These are phyloP conservation scores for Verbascum thapsus DNA, from an alignment of 257 asterid species.

Conservation along the genomic window DNA sequence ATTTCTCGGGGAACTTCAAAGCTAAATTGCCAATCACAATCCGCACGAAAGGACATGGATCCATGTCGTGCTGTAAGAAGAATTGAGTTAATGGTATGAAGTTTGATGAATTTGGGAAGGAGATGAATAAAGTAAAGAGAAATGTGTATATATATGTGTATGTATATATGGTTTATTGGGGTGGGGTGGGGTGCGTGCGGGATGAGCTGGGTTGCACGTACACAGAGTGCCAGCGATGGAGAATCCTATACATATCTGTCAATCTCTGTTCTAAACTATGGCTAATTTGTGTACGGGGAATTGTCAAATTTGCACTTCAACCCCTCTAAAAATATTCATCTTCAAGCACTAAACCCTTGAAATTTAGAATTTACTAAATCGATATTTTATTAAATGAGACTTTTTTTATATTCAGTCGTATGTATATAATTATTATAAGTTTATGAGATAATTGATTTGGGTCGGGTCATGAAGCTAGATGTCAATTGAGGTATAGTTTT, in stretches of 20 bases:
- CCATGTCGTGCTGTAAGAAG: constrained; percentile 60
- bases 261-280: constrained; percentile 22
- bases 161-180: neutral
- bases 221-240: constrained; percentile 50
- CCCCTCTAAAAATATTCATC: too few relatives aligned
- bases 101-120: neutral
- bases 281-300: neutral
- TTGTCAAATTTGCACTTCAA: too few relatives aligned
- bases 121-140: neutral
- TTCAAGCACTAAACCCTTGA: too few relatives aligned
- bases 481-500: too few relatives aligned
- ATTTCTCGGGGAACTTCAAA: constrained; percentile 36
- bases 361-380: too few relatives aligned
- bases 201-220: constrained; percentile 91
- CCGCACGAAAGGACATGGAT: constrained; percentile 93
- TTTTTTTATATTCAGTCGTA: too few relatives aligned
- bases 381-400: too few relatives aligned
- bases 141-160: too few relatives aligned
- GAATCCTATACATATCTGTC: constrained; percentile 44
- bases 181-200: constrained; percentile 55
- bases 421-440: too few relatives aligned
- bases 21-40: constrained; percentile 64
- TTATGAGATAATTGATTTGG: too few relatives aligned
- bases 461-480: too few relatives aligned
- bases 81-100: neutral